A percentile compares a stretch with the other conserved stretches of the same genome.
phyloP scores from a whole-genome alignment of 345 rosid species.

The Barbarea vulgaris region DNA sequence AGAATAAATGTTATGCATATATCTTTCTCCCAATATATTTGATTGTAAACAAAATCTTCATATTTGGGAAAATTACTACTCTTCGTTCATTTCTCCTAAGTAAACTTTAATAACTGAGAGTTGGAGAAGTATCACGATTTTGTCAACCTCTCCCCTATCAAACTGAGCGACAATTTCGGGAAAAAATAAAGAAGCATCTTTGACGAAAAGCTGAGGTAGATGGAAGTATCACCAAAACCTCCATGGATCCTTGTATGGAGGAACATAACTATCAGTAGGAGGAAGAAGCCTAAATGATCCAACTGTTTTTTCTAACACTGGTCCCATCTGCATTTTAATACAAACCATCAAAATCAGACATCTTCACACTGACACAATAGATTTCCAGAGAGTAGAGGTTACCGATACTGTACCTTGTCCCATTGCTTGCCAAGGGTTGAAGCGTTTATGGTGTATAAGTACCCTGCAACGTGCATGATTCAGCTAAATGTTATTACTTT shows the following conservation, averaged over 20 bases:
- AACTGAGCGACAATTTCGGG: neutral
- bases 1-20: slow-evolving; percentile 1
- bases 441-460: slow-evolving; percentile 80
- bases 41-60: slow-evolving; percentile 2
- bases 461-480: slow-evolving; percentile 56
- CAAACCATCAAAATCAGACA: slow-evolving; percentile 19
- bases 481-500: neutral
- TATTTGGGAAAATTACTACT: neutral
- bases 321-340: slow-evolving; percentile 73
- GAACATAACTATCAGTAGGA: slow-evolving; percentile 74
- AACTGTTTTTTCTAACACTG: slow-evolving; percentile 63
- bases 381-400: slow-evolving; percentile 19
- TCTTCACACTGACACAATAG: slow-evolving; percentile 17
- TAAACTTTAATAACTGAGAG: slow-evolving; percentile 5
- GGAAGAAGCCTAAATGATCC: slow-evolving; percentile 82
- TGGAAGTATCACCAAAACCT: slow-evolving; percentile 80
- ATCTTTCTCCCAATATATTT: neutral
- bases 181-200: neutral
- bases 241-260: slow-evolving; percentile 98
- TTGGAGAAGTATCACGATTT: neutral
- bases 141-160: slow-evolving; percentile 18
- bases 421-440: slow-evolving; percentile 88
- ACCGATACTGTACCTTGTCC: slow-evolving; percentile 59
- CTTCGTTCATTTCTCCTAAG: neutral
- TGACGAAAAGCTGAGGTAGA: slow-evolving; percentile 5